phyloP scores from a whole-genome alignment of 2,329 filamentous ascomycete genomes.

The Chaetomium olivaceum region DNA sequence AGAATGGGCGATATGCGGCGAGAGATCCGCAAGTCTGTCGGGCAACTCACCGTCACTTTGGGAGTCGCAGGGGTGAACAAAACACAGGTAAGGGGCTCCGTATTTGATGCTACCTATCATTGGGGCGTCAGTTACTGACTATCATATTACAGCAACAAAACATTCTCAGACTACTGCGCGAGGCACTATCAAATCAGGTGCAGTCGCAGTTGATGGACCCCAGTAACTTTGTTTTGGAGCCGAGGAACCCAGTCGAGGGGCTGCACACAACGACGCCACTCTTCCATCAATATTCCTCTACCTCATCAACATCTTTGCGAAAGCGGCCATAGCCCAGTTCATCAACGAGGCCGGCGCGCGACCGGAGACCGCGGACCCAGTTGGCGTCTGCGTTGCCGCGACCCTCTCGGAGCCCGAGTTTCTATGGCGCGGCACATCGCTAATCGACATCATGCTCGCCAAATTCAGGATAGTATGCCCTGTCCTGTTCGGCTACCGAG shows the following conservation, averaged over 20 bases:
- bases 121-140: conserved; percentile 8
- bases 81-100: conserved; percentile 46
- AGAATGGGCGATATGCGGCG: conserved; percentile 71
- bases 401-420: conserved; percentile 67
- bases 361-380: conserved; percentile 65
- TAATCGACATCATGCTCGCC: conserved; percentile 76
- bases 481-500: conserved; percentile 79
- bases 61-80: conserved; percentile 45
- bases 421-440: conserved; percentile 61
- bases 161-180: conserved; percentile 54
- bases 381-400: conserved; percentile 68
- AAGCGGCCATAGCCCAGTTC: conserved; percentile 66
- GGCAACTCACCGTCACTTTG: conserved; percentile 62
- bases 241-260: conserved; percentile 44
- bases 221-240: conserved; percentile 50
- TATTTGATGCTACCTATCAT: background rate
- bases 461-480: conserved; percentile 83
- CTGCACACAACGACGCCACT: conserved; percentile 46
- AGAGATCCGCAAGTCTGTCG: conserved; percentile 69
- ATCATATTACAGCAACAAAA: conserved; percentile 37
- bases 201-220: conserved; percentile 54
- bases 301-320: conserved; percentile 69
- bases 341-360: conserved; percentile 61
- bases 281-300: conserved; percentile 67
- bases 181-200: conserved; percentile 50